Percentiles rank a stretch among this genome's conserved stretches.
These are phyloP conservation scores for Arthroderma uncinatum DNA, from an alignment of 2,329 filamentous ascomycete genomes.

Conservation along the genomic window DNA sequence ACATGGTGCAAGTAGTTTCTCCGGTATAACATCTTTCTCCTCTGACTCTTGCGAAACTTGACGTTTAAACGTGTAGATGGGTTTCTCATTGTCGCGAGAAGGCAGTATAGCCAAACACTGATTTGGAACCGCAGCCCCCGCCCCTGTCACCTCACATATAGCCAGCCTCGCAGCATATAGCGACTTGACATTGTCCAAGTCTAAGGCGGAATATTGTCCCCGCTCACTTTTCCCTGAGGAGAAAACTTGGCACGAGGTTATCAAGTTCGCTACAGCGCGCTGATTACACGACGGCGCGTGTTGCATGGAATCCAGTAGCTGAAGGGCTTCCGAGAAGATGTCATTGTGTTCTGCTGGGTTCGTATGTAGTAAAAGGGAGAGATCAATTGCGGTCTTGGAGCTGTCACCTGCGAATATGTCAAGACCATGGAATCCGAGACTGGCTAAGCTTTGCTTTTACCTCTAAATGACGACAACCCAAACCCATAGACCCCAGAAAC, in stretches of 20 bases:
- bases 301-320: slow-evolving; percentile 36
- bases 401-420: not conserved
- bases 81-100: slow-evolving; percentile 12
- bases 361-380: slow-evolving; percentile 21
- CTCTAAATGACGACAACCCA: slow-evolving; percentile 10
- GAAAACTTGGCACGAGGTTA: slow-evolving; percentile 44
- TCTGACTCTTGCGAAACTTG: slow-evolving; percentile 18
- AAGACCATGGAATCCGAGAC: not conserved
- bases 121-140: slow-evolving; percentile 40
- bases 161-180: slow-evolving; percentile 53
- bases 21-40: slow-evolving; percentile 7
- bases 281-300: slow-evolving; percentile 42
- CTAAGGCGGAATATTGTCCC: slow-evolving; percentile 20
- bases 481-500: slow-evolving; percentile 1
- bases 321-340: slow-evolving; percentile 34
- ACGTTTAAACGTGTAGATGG: slow-evolving; percentile 3
- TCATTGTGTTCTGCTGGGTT: slow-evolving; percentile 21
- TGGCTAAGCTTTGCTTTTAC: slow-evolving; percentile 10
- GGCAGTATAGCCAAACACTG: slow-evolving; percentile 42
- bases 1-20: slow-evolving; percentile 38
- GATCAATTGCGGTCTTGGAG: slow-evolving; percentile 18
- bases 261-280: slow-evolving; percentile 41
- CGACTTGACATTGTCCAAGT: slow-evolving; percentile 40
- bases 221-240: slow-evolving; percentile 24
- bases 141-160: slow-evolving; percentile 50